These are phyloP conservation scores for Cichorium intybus DNA, from an alignment of 140 eudicot genomes.

Conservation along the genomic window DNA sequence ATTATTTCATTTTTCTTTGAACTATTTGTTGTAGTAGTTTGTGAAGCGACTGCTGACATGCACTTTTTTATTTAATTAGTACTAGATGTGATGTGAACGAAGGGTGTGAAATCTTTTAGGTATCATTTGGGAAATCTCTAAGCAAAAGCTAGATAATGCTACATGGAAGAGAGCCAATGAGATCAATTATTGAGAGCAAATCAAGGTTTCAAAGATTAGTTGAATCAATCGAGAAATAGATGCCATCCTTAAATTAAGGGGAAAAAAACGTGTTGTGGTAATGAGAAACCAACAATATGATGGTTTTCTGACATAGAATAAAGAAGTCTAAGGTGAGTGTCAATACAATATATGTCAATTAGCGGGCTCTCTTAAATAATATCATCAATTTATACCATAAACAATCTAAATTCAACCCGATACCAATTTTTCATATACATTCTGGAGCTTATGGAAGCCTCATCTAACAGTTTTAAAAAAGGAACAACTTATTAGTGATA, in stretches of 20 bases:
- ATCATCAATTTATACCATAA: background rate
- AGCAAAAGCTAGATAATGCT: constrained; percentile 14
- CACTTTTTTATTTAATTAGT: background rate
- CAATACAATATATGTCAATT: constrained; percentile 21
- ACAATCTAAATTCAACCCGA: too few relatives aligned
- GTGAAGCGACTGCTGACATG: background rate
- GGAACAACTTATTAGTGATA: too few relatives aligned
- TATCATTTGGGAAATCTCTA: constrained; percentile 1
- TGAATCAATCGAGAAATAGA: constrained; percentile 15
- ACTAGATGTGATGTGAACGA: background rate
- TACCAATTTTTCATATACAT: too few relatives aligned
- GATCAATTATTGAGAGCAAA: constrained; percentile 26
- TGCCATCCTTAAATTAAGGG: constrained; percentile 31
- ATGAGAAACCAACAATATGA: constrained; percentile 20
- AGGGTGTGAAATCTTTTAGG: background rate
- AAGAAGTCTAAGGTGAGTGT: constrained; percentile 8
- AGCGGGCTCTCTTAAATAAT: background rate
- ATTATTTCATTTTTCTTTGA: background rate
- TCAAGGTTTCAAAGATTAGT: constrained; percentile 26
- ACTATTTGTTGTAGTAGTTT: constrained; percentile 1
- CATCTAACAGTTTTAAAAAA: too few relatives aligned
- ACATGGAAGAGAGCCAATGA: constrained; percentile 12
- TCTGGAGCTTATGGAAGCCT: too few relatives aligned
- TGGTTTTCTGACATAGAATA: constrained; percentile 13
- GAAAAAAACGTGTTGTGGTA: constrained; percentile 12